These are phyloP conservation scores for Hemisphaericaspora lyxosophila DNA, from an alignment of 1,139 yeast genomes.

Conservation along the genomic window DNA sequence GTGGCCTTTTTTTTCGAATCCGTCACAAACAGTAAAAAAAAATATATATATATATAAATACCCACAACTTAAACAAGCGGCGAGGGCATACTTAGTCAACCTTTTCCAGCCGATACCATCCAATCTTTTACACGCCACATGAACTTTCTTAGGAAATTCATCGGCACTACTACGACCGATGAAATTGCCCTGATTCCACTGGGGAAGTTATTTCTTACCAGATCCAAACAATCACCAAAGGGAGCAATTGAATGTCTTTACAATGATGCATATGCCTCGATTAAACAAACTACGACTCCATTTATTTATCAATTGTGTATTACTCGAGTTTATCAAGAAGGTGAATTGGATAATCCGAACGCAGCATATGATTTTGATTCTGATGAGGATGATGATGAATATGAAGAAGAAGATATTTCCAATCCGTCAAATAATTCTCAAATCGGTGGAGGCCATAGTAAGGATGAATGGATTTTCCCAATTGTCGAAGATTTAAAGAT, in stretches of 20 bases:
- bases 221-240: slow-evolving; percentile 80
- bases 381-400: slow-evolving; percentile 59
- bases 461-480: slow-evolving; percentile 67
- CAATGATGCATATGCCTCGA: slow-evolving; percentile 74
- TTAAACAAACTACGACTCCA: slow-evolving; percentile 67
- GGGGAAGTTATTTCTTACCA: slow-evolving; percentile 73
- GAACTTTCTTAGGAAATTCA: slow-evolving; percentile 76
- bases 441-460: slow-evolving; percentile 23
- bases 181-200: slow-evolving; percentile 73
- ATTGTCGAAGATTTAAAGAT: slow-evolving; percentile 62
- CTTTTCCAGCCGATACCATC: too few species aligned
- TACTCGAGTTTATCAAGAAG: slow-evolving; percentile 67
- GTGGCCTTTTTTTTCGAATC: too few species aligned
- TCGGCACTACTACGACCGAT: slow-evolving; percentile 61
- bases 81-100: too few species aligned
- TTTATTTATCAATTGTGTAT: slow-evolving; percentile 72
- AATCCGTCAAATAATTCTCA: slow-evolving; percentile 20
- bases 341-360: slow-evolving; percentile 49
- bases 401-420: slow-evolving; percentile 48
- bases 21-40: too few species aligned
- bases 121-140: too few species aligned
- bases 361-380: slow-evolving; percentile 45
- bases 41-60: too few species aligned
- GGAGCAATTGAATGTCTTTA: slow-evolving; percentile 84
- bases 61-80: too few species aligned